Evolutionary conservation across 2,329 filamentous ascomycete genomes (phyloP), one percentile per base, ranked within the genome.

Genomic region (Ilyonectria sp.): DNA sequence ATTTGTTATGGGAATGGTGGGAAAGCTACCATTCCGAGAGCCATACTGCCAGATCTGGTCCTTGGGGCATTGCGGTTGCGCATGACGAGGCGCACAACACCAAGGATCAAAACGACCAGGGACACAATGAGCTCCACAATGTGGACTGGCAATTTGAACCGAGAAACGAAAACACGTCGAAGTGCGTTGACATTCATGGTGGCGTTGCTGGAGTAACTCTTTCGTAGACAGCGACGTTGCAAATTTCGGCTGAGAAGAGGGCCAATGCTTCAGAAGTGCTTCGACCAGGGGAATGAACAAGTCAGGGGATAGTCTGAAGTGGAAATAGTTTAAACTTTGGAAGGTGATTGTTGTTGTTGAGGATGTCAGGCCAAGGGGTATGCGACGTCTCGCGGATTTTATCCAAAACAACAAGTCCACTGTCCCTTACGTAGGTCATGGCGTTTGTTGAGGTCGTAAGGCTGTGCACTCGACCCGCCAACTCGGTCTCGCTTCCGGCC

Each of bases 11-110:
- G 1, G 13, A 23, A 10, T 46, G 4, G 9, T 11, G 43, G 13
- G 9, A 11, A 5, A 23, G n/a, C 43, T 46, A 46, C 43, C 43
- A 46, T 46, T 46, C 57, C 57, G 2, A 52, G 57, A 19, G 57
- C 46, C 46, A 60, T 52, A n/a, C 57, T 52, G 33, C 57, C 46
- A 15, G 57, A 52, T 37, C 57, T 60, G 19, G 57, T 60, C 15
- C 57, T 43, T 11, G 57, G 57, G 11, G 33, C 57, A 43, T 60
- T 60, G 3, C 57, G 57, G 19, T 60, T 60, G 44, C 57, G 57
- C 15, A 60, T 26, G 10, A 23, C 33, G 29, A 52, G 57, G 35
- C 46, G 57, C 13, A 60, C 46, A 13, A 52, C 19, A 17, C 57
- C 57, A 4, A 60, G 46, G 23, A 60, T 60, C 11, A 60, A 23